Conservation (phyloP, 306 rosid genomes). For the Trifolium repens region DNA sequence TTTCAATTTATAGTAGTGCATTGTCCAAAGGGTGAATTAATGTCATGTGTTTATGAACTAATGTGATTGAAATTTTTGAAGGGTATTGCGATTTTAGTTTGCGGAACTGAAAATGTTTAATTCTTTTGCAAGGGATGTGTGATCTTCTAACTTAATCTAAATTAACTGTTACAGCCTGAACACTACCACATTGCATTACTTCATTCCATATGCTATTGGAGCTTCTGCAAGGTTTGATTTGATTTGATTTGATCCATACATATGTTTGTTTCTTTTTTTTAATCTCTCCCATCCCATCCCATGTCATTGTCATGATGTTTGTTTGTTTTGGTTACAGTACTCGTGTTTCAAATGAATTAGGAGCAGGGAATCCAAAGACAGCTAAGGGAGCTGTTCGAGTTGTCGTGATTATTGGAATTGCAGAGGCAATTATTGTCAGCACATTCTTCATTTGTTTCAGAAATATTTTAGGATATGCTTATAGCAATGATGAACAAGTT, state of each 20-base stretch:
- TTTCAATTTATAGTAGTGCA: no score
- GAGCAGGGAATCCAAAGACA: constrained; percentile 62
- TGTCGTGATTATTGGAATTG: constrained; percentile 46
- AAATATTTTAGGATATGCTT: constrained; percentile 60
- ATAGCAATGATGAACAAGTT: constrained; percentile 59
- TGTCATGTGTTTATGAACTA: no score
- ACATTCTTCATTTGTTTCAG: constrained; percentile 46
- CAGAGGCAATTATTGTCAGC: constrained; percentile 54
- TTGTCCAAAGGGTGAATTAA: no score
- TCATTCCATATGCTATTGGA: constrained; percentile 61
- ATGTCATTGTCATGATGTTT: neutral
- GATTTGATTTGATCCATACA: neutral
- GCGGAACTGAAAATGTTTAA: neutral
- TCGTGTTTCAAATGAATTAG: constrained; percentile 72
- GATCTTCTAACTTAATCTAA: constrained; percentile 23
- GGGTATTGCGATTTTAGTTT: neutral
- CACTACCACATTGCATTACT: constrained; percentile 55
- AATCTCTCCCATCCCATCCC: neutral
- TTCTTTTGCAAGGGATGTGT: no score
- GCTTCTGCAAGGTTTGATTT: constrained; percentile 64
- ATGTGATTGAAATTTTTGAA: neutral
- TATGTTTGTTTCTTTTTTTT: neutral
- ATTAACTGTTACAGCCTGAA: constrained; percentile 52
- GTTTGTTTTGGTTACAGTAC: constrained; percentile 48
- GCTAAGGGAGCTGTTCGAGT: constrained; percentile 55